Evolutionary conservation across 352 stramenopile genomes (phyloP), one percentile per base, ranked within the genome.

Genomic region (Phytophthora crassamura): DNA sequence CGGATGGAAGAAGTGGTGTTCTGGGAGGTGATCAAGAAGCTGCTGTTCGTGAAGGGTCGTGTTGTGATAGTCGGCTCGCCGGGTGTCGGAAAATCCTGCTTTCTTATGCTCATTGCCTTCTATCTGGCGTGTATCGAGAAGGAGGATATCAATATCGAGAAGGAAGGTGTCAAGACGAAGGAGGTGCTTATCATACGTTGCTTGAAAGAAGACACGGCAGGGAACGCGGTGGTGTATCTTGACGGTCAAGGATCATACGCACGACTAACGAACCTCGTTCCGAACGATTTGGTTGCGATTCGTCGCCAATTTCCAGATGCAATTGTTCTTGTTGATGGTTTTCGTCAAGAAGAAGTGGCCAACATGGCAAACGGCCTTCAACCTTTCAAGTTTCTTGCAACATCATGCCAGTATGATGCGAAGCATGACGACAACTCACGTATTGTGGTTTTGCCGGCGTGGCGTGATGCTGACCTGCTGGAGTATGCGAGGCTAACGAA

Each of bases 391-490:
- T 35, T 59, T 34, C 58, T 72, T 25, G 64, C 50, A 41, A 68
- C 57, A 32, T 67, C 57, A 36, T 72, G 64, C 15, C 59, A 70
- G 49, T 70, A 41, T 38, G 59, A 74, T 57, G 51, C 16, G 47
- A 66, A 65, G 50, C n/a, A 22, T 1, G 59, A 70, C 14, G 66
- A 74, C 18, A 34, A 2, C 7, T 61, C 66, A 34, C 40, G 9
- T n/a, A 0, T 69, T 46, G 66, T 70, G 40, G 59, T 69, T 58
- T 74, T 74, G 41, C 59, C 53, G 25, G 59, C 52, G 34, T 69
- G 66, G 66, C 47, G 36, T 3, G 15, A 47, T 18, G 46, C 8
- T 52, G 59, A 74, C 34, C 53, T 69, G 38, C 16, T 66, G 58
- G 22, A 59, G 35, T 72, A 68, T 34, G 64, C 58, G 1, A 60